Evolutionary conservation across 352 stramenopile species (phyloP).

Genomic region (Blastocystis sp.): DNA sequence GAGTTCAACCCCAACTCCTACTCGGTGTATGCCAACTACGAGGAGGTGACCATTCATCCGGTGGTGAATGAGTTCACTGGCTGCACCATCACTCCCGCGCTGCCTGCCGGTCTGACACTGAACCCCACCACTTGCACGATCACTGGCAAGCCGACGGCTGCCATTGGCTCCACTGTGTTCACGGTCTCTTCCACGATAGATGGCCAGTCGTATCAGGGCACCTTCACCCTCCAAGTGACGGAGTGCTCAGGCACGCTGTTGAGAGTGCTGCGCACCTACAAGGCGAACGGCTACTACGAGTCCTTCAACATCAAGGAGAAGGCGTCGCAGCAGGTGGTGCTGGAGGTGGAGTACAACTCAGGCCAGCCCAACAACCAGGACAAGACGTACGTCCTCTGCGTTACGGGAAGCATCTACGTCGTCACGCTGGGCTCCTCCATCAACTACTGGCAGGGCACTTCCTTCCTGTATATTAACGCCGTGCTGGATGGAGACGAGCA

Average conservation of each 20-base stretch:
- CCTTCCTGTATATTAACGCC: too few species aligned
- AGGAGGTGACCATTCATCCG: not conserved
- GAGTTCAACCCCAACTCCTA: too few species aligned
- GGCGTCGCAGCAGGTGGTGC: not conserved
- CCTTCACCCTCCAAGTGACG: not conserved
- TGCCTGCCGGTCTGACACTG: not conserved
- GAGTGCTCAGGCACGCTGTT: not conserved
- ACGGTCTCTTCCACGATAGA: too few species aligned
- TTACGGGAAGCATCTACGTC: slow-evolving; percentile 21
- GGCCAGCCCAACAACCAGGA: slow-evolving; percentile 5
- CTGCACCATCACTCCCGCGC: too few species aligned
- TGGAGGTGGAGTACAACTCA: not conserved
- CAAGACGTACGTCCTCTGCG: not conserved
- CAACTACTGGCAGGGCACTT: too few species aligned
- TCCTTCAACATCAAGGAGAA: too few species aligned
- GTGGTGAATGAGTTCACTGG: not conserved
- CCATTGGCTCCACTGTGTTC: too few species aligned
- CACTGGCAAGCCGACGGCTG: not conserved
- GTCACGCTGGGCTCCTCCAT: not conserved
- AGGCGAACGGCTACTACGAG: too few species aligned
- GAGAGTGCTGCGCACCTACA: too few species aligned
- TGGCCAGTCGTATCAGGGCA: not conserved
- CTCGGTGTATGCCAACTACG: not conserved
- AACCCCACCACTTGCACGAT: slow-evolving; percentile 10
- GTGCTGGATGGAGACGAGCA: too few species aligned